These are phyloP conservation scores for Vanrija sp. DNA, from an alignment of 1,284 basidiomycete genomes.

Conservation along the genomic window DNA sequence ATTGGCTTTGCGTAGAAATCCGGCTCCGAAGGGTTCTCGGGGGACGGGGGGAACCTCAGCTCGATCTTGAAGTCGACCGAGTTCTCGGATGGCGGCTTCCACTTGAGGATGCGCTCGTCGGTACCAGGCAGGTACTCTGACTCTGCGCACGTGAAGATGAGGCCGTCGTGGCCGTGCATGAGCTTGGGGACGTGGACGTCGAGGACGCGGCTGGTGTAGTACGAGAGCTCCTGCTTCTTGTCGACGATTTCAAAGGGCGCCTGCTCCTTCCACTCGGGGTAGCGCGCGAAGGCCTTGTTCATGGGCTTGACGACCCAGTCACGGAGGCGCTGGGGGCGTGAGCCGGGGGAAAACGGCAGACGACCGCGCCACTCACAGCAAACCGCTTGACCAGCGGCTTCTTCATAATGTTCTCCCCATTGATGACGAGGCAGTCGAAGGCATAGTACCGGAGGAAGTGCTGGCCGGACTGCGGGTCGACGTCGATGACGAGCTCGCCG, in stretches of 20 bases:
- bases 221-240: slow-evolving; percentile 85
- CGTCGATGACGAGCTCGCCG: slow-evolving; percentile 90
- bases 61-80: slow-evolving; percentile 96
- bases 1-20: slow-evolving; percentile 82
- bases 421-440: slow-evolving; percentile 89
- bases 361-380: slow-evolving; percentile 60
- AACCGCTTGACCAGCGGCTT: slow-evolving; percentile 81
- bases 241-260: slow-evolving; percentile 87
- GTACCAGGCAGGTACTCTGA: slow-evolving; percentile 85
- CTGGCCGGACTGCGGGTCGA: slow-evolving; percentile 71
- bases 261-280: slow-evolving; percentile 58
- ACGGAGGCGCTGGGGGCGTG: slow-evolving; percentile 62
- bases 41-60: slow-evolving; percentile 76
- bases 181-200: slow-evolving; percentile 77
- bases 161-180: slow-evolving; percentile 89
- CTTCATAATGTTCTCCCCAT: slow-evolving; percentile 80
- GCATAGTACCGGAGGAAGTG: slow-evolving; percentile 76
- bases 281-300: slow-evolving; percentile 61
- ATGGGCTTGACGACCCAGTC: slow-evolving; percentile 81
- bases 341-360: background rate
- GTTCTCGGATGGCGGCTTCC: slow-evolving; percentile 98
- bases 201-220: slow-evolving; percentile 81
- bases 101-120: slow-evolving; percentile 88
- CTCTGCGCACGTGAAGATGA: slow-evolving; percentile 92
- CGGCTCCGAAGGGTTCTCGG: slow-evolving; percentile 57